A percentile compares a stretch with the other conserved stretches of the same genome.
Conservation (phyloP, 2,329 filamentous ascomycete species). For the Alternaria arborescens region DNA sequence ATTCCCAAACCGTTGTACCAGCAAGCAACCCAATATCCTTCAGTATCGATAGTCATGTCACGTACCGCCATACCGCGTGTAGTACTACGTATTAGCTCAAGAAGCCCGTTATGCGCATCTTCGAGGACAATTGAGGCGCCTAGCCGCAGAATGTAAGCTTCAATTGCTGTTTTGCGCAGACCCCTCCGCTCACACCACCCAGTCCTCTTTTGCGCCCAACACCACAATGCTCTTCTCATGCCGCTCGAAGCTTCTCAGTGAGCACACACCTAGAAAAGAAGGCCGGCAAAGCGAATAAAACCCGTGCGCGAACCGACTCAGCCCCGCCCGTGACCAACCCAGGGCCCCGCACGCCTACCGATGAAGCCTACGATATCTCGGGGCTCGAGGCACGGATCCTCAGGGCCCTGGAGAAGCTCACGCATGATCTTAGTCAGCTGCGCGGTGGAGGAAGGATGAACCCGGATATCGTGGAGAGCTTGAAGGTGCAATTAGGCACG, state of each 20-base stretch:
- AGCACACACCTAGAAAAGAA: conserved; percentile 59
- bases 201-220: conserved; percentile 17
- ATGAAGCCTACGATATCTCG: conserved; percentile 70
- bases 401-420: conserved; percentile 64
- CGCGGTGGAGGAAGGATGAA: conserved; percentile 70
- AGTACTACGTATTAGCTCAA: conserved; percentile 29
- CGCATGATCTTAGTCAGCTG: conserved; percentile 69
- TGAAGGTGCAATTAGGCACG: conserved; percentile 67
- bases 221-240: conserved; percentile 17
- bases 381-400: conserved; percentile 65
- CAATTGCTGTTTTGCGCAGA: conserved; percentile 4
- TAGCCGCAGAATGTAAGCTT: conserved; percentile 37
- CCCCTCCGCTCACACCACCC: conserved; percentile 19
- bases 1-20: background rate
- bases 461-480: conserved; percentile 66
- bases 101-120: conserved; percentile 16
- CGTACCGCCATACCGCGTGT: conserved; percentile 34
- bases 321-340: conserved; percentile 40
- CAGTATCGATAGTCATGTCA: conserved; percentile 33
- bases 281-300: conserved; percentile 60
- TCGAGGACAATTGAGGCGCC: conserved; percentile 36
- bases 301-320: conserved; percentile 46
- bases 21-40: conserved; percentile 5
- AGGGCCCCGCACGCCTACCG: conserved; percentile 45
- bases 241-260: conserved; percentile 53